Percentiles rank a stretch among this genome's conserved stretches.
These are phyloP conservation scores for Paxillus involutus DNA, from an alignment of 768 basidiomycete species.

Conservation along the genomic window DNA sequence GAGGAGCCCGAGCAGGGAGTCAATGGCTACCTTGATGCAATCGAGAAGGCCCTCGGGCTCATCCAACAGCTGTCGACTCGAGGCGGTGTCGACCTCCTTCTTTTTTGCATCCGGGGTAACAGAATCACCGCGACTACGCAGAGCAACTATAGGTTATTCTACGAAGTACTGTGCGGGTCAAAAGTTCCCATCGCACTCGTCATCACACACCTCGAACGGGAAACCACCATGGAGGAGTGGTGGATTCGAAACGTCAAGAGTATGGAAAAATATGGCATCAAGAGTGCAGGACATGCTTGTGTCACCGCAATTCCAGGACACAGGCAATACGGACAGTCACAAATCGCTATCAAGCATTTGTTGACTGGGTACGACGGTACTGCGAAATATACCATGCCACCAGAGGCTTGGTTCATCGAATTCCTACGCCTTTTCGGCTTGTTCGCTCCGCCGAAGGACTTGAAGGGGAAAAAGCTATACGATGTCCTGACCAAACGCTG, in stretches of 20 bases:
- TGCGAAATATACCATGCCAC: slow-evolving; percentile 3
- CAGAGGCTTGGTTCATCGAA: neutral
- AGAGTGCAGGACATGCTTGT: too few relatives aligned
- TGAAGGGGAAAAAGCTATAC: neutral
- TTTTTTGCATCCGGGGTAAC: neutral
- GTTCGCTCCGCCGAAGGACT: neutral
- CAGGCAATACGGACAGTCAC: neutral
- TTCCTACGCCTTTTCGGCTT: neutral
- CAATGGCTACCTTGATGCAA: neutral
- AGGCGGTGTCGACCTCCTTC: slow-evolving; percentile 2
- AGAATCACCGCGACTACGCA: neutral
- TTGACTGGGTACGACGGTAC: neutral
- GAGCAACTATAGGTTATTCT: too few relatives aligned
- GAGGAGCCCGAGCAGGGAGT: neutral
- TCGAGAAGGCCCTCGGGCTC: neutral
- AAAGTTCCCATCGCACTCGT: too few relatives aligned
- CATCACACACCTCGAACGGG: too few relatives aligned
- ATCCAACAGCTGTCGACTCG: neutral
- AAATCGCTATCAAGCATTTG: neutral
- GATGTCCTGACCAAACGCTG: neutral
- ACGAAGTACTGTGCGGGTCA: too few relatives aligned
- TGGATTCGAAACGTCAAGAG: too few relatives aligned
- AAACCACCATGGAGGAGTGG: too few relatives aligned
- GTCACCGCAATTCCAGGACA: neutral
- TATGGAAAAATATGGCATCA: too few relatives aligned